These are phyloP conservation scores for Cryomyces minteri DNA, from an alignment of 495 filamentous ascomycete species.

Conservation along the genomic window DNA sequence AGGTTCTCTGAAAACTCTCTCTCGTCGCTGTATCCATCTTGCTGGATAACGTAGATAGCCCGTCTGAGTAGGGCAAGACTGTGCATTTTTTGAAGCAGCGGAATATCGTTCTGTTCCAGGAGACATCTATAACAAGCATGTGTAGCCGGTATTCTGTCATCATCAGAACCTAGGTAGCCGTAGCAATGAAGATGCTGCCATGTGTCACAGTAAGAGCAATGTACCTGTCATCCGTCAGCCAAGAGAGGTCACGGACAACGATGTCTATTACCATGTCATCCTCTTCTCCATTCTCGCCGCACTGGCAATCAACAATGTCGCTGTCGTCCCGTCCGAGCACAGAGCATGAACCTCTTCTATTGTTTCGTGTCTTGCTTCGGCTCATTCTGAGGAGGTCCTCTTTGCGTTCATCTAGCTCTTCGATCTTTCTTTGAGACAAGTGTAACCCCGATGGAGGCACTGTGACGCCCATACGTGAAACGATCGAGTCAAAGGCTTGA, in stretches of 20 bases:
- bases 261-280: slow-evolving; percentile 20
- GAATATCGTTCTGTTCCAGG: slow-evolving; percentile 19
- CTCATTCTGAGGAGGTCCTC: background rate
- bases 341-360: background rate
- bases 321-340: background rate
- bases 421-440: slow-evolving; percentile 3
- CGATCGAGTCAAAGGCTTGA: background rate
- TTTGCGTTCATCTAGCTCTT: slow-evolving; percentile 9
- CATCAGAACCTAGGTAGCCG: slow-evolving; percentile 18
- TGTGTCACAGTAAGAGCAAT: slow-evolving; percentile 27
- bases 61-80: slow-evolving; percentile 19
- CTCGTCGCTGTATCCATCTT: slow-evolving; percentile 7
- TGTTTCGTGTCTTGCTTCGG: background rate
- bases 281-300: slow-evolving; percentile 24
- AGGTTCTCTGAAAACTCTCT: slow-evolving; percentile 5
- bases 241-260: background rate
- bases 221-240: slow-evolving; percentile 15
- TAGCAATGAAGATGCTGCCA: slow-evolving; percentile 33
- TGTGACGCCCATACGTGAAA: slow-evolving; percentile 1
- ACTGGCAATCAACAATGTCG: slow-evolving; percentile 22
- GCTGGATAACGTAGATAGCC: slow-evolving; percentile 10
- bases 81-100: slow-evolving; percentile 18
- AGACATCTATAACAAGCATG: slow-evolving; percentile 33
- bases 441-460: background rate
- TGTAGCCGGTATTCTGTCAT: slow-evolving; percentile 17